phyloP scores from a whole-genome alignment of 2,329 filamentous ascomycete genomes.

The Pestalotiopsis fici region DNA sequence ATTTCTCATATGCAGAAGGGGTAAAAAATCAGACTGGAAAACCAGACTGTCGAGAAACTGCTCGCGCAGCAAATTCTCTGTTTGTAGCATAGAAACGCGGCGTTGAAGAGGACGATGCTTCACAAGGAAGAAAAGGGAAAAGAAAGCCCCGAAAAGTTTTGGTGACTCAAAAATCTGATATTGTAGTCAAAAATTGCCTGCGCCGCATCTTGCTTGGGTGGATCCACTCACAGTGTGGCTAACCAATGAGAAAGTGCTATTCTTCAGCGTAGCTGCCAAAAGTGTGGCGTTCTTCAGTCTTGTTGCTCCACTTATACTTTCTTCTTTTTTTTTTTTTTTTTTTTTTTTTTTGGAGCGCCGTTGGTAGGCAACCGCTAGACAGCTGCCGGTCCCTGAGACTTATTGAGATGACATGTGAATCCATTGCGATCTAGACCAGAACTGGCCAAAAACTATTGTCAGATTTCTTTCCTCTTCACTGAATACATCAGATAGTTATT shows the following conservation, averaged over 20 bases:
- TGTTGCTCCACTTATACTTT: background rate
- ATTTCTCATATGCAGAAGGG: constrained; percentile 88
- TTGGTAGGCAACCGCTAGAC: background rate
- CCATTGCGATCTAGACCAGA: background rate
- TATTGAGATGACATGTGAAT: background rate
- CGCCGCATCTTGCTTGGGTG: background rate
- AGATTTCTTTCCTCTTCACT: background rate
- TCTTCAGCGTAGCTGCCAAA: background rate
- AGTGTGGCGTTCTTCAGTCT: no score
- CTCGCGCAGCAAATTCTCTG: constrained; percentile 51
- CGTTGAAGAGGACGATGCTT: constrained; percentile 86
- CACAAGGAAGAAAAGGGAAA: constrained; percentile 38
- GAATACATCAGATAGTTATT: background rate
- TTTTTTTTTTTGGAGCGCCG: no score
- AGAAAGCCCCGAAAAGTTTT: background rate
- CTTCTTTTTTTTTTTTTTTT: background rate
- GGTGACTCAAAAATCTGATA: constrained; percentile 10
- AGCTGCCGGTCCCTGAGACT: background rate
- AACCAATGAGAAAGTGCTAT: background rate
- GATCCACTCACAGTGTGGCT: background rate
- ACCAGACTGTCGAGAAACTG: constrained; percentile 31
- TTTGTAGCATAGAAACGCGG: constrained; percentile 96
- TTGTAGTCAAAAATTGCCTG: background rate
- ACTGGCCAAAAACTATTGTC: background rate
- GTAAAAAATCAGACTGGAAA: constrained; percentile 17